Base-by-base conservation (phyloP, 768 basidiomycete genomes). In the Mycena rebaudengoi region DNA sequence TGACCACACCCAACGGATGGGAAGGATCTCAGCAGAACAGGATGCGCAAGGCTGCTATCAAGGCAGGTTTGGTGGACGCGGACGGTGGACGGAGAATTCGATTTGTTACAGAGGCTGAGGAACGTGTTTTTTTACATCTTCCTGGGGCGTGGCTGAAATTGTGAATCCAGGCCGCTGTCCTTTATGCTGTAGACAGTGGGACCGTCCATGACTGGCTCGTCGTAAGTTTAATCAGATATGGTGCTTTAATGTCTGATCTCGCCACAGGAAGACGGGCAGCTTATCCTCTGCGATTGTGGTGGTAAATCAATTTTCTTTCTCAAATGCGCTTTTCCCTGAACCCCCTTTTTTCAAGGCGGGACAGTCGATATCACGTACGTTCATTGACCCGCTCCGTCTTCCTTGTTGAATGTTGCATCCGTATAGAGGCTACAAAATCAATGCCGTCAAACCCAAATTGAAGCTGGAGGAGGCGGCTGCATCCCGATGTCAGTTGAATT, bases 281-380 rank as follows among this genome's bases (percentile, higher is more conserved):
- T 75, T 1, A 64, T 76, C 25, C 63, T 77, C 23, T 77, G 76
- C 52, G 76, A 77, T 54, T 73, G 74, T 45, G 76, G 76, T 33
- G 76, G 75, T 76, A 53, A 30, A 20, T 41, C 23, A 4, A n/a
- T 14, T 41, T 43, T 1, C 14, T 26, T 50, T 32, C 32, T 16
- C 20, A 20, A 16, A 18, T 23, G 13, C 26, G n/a, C n/a, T n/a
- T 26, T 18, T 32, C 7, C 18, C 26, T 44, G 7, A 43, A n/a
- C n/a, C n/a, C n/a, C 25, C 33, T n/a, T n/a, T n/a, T n/a, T 12
- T 28, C 1, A 16, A 70, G 69, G 69, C 11, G 69, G 69, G 13
- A 70, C 69, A 2, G 55, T 70, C 37, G 69, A 70, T 51, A 69
- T 70, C 6, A 70, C 65, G 69, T 70, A 21, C 18, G 64, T 51